A percentile compares a stretch with the other conserved stretches of the same genome.
Conservation (phyloP, 2,329 filamentous ascomycete species). For the Helotiales sp. region DNA sequence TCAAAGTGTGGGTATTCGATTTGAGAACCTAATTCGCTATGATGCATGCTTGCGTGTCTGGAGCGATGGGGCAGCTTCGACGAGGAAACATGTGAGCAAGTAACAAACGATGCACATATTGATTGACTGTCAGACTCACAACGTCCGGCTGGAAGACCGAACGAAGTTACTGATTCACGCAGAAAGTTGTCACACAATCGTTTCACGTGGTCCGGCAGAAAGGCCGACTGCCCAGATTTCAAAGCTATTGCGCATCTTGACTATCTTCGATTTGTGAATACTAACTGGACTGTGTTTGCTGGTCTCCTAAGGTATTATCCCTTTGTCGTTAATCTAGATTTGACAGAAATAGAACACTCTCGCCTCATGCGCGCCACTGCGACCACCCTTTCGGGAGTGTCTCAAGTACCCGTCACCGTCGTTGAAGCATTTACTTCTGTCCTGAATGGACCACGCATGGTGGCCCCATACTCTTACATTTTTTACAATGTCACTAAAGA, state of each 20-base stretch:
- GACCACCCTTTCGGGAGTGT: neutral
- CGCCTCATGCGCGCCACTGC: neutral
- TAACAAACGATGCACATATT: neutral
- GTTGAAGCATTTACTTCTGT: neutral
- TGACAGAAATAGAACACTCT: neutral
- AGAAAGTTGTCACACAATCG: neutral
- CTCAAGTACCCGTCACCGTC: neutral
- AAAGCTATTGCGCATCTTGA: neutral
- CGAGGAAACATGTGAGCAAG: neutral
- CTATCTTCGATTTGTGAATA: neutral
- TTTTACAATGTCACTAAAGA: neutral
- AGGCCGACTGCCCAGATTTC: neutral
- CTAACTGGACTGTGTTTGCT: neutral
- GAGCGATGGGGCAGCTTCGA: neutral
- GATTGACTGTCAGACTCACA: constrained; percentile 5
- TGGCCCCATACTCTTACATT: neutral
- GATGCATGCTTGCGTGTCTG: neutral
- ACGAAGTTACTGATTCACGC: neutral
- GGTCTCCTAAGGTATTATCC: neutral
- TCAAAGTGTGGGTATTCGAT: too few relatives aligned
- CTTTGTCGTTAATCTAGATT: neutral
- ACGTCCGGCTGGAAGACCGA: neutral
- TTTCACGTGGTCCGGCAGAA: constrained; percentile 2
- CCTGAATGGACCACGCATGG: neutral
- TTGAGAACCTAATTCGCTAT: too few relatives aligned